Conservation (phyloP, 23 red algal species). For the Chondrus crispus region DNA sequence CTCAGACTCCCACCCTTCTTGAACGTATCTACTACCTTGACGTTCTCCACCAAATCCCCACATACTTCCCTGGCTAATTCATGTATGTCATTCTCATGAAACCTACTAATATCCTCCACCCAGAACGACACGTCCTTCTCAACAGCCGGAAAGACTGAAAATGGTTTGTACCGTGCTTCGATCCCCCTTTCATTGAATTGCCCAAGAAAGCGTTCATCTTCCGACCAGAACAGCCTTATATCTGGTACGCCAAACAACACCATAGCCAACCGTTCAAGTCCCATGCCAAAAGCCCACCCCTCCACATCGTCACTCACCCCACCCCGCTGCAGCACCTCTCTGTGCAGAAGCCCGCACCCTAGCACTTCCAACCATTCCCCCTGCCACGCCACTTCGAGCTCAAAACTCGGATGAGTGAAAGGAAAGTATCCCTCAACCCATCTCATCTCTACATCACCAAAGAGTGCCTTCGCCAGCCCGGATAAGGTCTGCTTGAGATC, state of each 20-base stretch:
- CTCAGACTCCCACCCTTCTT: slow-evolving; percentile 46
- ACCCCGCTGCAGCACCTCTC: slow-evolving; percentile 63
- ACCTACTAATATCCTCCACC: slow-evolving; percentile 55
- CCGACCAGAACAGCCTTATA: slow-evolving; percentile 95
- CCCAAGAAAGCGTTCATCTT: slow-evolving; percentile 67
- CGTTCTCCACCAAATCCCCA: slow-evolving; percentile 86
- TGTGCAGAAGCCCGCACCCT: slow-evolving; percentile 78
- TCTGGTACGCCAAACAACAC: slow-evolving; percentile 93
- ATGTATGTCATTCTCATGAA: slow-evolving; percentile 88
- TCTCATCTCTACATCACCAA: slow-evolving; percentile 64
- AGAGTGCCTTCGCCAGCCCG: slow-evolving; percentile 64
- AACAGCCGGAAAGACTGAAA: slow-evolving; percentile 77
- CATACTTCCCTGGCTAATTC: slow-evolving; percentile 74
- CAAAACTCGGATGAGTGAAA: slow-evolving; percentile 84
- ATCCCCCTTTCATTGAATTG: slow-evolving; percentile 64
- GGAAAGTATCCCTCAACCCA: slow-evolving; percentile 95
- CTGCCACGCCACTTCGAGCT: slow-evolving; percentile 90
- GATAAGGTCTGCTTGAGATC: slow-evolving; percentile 64
- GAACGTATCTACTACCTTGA: slow-evolving; percentile 77
- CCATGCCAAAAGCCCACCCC: slow-evolving; percentile 98
- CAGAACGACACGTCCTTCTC: slow-evolving; percentile 93
- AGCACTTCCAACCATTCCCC: slow-evolving; percentile 95
- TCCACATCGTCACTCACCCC: slow-evolving; percentile 1
- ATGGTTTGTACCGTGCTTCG: slow-evolving; percentile 59
- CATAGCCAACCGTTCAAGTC: slow-evolving; percentile 97